phyloP scores from a whole-genome alignment of 177 flowering plant genomes.

The Vitis hybrid region DNA sequence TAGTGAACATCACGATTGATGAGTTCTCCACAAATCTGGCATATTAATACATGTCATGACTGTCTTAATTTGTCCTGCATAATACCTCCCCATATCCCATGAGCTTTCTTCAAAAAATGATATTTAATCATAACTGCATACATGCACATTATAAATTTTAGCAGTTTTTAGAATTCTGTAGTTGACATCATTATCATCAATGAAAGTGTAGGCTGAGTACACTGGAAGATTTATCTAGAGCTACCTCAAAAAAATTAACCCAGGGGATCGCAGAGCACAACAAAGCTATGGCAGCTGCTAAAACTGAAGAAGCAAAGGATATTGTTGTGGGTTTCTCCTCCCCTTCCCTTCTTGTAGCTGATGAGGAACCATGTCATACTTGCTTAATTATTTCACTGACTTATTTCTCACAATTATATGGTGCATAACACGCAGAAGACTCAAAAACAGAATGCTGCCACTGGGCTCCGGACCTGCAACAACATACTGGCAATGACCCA shows the following conservation, averaged over 20 bases:
- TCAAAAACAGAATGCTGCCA: constrained; percentile 72
- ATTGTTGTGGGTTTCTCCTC: constrained; percentile 54
- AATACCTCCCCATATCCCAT: too few relatives aligned
- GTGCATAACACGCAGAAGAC: constrained; percentile 48
- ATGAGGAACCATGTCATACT: background rate
- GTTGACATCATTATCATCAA: background rate
- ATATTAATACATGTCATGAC: too few relatives aligned
- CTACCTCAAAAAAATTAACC: constrained; percentile 75
- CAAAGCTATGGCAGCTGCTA: constrained; percentile 87
- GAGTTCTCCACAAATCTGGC: too few relatives aligned
- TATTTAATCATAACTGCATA: too few relatives aligned
- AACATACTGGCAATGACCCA: constrained; percentile 91
- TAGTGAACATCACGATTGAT: too few relatives aligned
- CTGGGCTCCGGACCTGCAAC: constrained; percentile 87
- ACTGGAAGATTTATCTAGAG: constrained; percentile 80
- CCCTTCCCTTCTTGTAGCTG: background rate
- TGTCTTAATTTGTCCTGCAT: too few relatives aligned
- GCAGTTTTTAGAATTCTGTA: too few relatives aligned
- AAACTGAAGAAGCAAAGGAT: constrained; percentile 74
- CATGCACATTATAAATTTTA: too few relatives aligned
- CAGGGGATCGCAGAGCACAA: constrained; percentile 89
- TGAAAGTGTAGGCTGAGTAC: constrained; percentile 55
- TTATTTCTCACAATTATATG: constrained; percentile 13
- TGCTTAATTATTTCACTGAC: constrained; percentile 1
- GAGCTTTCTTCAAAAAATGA: too few relatives aligned